Base-by-base conservation (phyloP, 2,329 filamentous ascomycete genomes). In the Hymenoscyphus albidus region DNA sequence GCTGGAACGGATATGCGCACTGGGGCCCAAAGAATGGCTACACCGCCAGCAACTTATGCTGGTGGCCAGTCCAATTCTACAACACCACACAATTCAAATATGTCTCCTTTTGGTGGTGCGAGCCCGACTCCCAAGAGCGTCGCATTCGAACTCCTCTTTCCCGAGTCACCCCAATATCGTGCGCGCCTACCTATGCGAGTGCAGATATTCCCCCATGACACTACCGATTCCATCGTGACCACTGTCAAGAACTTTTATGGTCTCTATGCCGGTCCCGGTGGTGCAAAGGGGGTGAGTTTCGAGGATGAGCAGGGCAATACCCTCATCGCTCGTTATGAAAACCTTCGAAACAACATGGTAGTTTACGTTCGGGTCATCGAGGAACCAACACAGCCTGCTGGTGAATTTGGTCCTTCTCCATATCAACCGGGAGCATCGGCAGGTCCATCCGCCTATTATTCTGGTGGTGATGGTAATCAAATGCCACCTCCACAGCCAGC, bases 221-320 rank as follows among this genome's bases (percentile, higher is more conserved):
- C 92, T 61, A 98, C 94, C 27, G 94, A 98, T 76, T 97, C 93
- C 42, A 99, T 99, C 79, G 92, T 98, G 69, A 95, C 93, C 14
- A 98, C 95, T 1, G 94, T 98, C 75, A 98, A 97, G 84, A 98
- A 97, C 82, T 98, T 98, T 80, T 98, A 97, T 76, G 95, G 95
- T 67, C 85, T 99, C 70, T 97, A 97, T 77, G 91, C 94, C 70
- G 88, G 86, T 67, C 82, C 83, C 42, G 79, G 79, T 68, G 85
- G 86, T 71, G 87, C 86, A 71, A 89, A 89, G 76, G 93, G 95
- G 70, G 90, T 99, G 74, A 96, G 92, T 79, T 98, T 99, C 74
- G 94, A 98, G 79, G 94, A 98, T 77, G 87, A 91, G 69, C 82
- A 90, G 73, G 92, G 92, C 73, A 94, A 91, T 74, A 96, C 91